A percentile compares a stretch with the other conserved stretches of the same genome.
Conservation (phyloP, 352 stramenopile genomes). For the Lagenidium sp. region DNA sequence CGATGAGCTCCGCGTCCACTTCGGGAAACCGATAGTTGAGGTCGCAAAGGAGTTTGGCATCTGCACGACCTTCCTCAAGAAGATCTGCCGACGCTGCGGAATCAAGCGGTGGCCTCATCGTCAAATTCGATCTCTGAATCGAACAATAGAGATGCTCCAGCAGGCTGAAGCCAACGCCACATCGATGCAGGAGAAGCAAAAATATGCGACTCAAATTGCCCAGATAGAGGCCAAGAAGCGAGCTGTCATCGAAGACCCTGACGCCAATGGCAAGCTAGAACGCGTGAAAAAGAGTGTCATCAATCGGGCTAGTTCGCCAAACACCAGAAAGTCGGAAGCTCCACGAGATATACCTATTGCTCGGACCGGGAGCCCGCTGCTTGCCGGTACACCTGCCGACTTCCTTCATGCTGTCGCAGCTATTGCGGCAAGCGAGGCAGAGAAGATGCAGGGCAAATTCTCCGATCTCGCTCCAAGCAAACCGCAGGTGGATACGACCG, state of each 20-base stretch:
- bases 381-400: not conserved
- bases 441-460: not conserved
- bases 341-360: not conserved
- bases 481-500: constrained; percentile 6
- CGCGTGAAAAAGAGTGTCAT: constrained; percentile 46
- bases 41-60: constrained; percentile 63
- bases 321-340: constrained; percentile 1
- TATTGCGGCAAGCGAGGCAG: constrained; percentile 1
- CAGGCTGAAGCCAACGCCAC: constrained; percentile 38
- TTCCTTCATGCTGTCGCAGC: constrained; percentile 11
- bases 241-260: constrained; percentile 56
- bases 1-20: constrained; percentile 50
- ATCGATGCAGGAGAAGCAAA: constrained; percentile 30
- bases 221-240: constrained; percentile 57
- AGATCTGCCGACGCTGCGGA: constrained; percentile 52
- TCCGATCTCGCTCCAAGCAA: not conserved
- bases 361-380: not conserved
- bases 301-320: constrained; percentile 5
- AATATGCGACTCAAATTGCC: constrained; percentile 45
- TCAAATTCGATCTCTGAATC: constrained; percentile 55
- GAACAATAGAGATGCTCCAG: constrained; percentile 69
- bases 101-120: constrained; percentile 64
- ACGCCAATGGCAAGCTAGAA: constrained; percentile 47
- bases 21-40: constrained; percentile 53
- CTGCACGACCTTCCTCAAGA: constrained; percentile 73